Evolutionary conservation across 495 filamentous ascomycete species (phyloP).

Genomic region (Friedmanniomyces simplex): DNA sequence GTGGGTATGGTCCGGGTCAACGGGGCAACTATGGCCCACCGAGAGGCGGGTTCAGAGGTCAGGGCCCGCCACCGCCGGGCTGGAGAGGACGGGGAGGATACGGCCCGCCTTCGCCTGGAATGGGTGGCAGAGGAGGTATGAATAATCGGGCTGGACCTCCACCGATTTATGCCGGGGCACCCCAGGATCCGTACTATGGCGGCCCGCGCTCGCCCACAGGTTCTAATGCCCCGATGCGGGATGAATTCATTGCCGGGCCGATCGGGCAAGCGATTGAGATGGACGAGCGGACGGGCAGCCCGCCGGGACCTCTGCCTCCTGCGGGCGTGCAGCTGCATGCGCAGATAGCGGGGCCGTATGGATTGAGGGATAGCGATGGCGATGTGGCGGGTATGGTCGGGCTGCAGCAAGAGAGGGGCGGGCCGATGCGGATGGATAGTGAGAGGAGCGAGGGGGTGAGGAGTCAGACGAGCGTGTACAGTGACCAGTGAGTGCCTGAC

Average conservation of each 20-base stretch:
- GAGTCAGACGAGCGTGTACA: slow-evolving; percentile 51
- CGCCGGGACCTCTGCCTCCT: slow-evolving; percentile 26
- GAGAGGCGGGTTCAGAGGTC: slow-evolving; percentile 40
- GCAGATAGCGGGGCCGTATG: slow-evolving; percentile 13
- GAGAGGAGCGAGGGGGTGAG: not conserved
- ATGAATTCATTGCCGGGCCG: slow-evolving; percentile 19
- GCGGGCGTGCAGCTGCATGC: not conserved
- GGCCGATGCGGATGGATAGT: slow-evolving; percentile 1
- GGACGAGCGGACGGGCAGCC: slow-evolving; percentile 54
- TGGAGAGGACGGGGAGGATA: slow-evolving; percentile 30
- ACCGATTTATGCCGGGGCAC: slow-evolving; percentile 30
- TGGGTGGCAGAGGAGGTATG: not conserved
- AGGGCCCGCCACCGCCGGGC: slow-evolving; percentile 39
- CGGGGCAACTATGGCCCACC: slow-evolving; percentile 27
- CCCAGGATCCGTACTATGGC: slow-evolving; percentile 18
- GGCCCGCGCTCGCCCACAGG: slow-evolving; percentile 2
- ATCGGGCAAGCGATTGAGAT: slow-evolving; percentile 78
- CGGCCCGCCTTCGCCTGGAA: slow-evolving; percentile 17
- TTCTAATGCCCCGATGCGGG: slow-evolving; percentile 3
- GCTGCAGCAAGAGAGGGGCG: slow-evolving; percentile 45
- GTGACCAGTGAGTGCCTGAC: slow-evolving; percentile 54
- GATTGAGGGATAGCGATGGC: slow-evolving; percentile 53
- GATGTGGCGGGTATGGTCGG: slow-evolving; percentile 60
- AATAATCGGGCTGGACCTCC: slow-evolving; percentile 26
- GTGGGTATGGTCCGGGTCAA: slow-evolving; percentile 31